These are phyloP conservation scores for Papiliotrema flavescens DNA, from an alignment of 1,284 basidiomycete species.

Conservation along the genomic window DNA sequence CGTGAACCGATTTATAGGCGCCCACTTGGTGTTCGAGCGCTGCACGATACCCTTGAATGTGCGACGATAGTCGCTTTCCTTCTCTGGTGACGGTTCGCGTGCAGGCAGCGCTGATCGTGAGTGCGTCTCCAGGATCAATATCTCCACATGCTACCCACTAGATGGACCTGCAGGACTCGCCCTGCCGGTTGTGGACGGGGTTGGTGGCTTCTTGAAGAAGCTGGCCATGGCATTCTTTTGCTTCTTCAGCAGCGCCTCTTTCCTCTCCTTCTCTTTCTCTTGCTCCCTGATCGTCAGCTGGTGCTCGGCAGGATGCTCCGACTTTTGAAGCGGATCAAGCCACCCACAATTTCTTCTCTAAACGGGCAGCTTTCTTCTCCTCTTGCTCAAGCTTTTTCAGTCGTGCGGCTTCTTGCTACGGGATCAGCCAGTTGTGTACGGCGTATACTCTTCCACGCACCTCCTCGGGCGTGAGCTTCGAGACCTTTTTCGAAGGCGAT, in stretches of 20 bases:
- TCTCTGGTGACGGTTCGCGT: not conserved
- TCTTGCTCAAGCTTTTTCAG: constrained; percentile 13
- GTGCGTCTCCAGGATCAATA: not conserved
- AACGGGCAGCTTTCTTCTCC: constrained; percentile 22
- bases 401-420: constrained; percentile 31
- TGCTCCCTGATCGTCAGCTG: constrained; percentile 19
- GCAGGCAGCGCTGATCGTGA: not conserved
- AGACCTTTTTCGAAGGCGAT: constrained; percentile 29
- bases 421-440: not conserved
- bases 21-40: constrained; percentile 31
- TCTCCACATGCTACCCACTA: constrained; percentile 5
- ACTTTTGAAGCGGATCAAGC: no score
- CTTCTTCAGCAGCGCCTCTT: constrained; percentile 29
- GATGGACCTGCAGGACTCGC: constrained; percentile 18
- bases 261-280: constrained; percentile 34
- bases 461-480: constrained; percentile 36
- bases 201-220: constrained; percentile 25
- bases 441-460: constrained; percentile 15
- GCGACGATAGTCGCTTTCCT: constrained; percentile 25
- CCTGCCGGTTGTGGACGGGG: constrained; percentile 4
- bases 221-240: constrained; percentile 22
- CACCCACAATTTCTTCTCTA: not conserved
- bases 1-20: constrained; percentile 25
- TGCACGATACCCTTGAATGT: constrained; percentile 27
- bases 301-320: no score